Evolutionary conservation across 805 yeast species (phyloP).

Genomic region (Diddensiella caesifluorescens): DNA sequence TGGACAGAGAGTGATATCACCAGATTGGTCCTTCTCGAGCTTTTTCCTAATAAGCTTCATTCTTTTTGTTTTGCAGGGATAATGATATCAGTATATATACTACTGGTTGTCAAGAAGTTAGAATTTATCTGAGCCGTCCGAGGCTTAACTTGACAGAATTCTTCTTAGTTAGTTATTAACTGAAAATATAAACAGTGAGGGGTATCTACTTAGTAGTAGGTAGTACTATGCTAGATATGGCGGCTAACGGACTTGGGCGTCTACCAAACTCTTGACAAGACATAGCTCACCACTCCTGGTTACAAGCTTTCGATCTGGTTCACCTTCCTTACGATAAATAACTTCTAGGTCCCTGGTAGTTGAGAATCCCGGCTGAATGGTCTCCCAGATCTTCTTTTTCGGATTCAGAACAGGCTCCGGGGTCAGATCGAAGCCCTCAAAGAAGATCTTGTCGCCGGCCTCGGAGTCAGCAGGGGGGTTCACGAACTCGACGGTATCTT

Average conservation of each 20-base stretch:
- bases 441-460: slow-evolving; percentile 95
- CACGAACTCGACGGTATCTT: slow-evolving; percentile 79
- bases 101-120: no score
- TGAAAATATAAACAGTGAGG: no score
- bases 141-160: no score
- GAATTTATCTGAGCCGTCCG: no score
- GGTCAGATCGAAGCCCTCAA: slow-evolving; percentile 81
- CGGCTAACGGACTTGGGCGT: slow-evolving; percentile 82
- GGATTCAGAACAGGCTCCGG: slow-evolving; percentile 94
- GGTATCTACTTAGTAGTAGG: no score
- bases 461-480: slow-evolving; percentile 90
- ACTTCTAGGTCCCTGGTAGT: slow-evolving; percentile 75
- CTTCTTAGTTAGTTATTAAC: no score
- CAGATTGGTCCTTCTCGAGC: slow-evolving; percentile 56
- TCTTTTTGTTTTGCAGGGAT: no score
- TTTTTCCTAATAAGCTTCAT: slow-evolving; percentile 54
- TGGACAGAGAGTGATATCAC: slow-evolving; percentile 62
- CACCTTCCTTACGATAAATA: slow-evolving; percentile 70
- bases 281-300: slow-evolving; percentile 75
- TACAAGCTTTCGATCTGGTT: slow-evolving; percentile 65
- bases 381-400: slow-evolving; percentile 97
- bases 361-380: slow-evolving; percentile 84
- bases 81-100: no score
- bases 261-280: slow-evolving; percentile 63
- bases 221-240: no score